These are phyloP conservation scores for Nepenthes gracilis DNA, from an alignment of 148 eudicot species.

Conservation along the genomic window DNA sequence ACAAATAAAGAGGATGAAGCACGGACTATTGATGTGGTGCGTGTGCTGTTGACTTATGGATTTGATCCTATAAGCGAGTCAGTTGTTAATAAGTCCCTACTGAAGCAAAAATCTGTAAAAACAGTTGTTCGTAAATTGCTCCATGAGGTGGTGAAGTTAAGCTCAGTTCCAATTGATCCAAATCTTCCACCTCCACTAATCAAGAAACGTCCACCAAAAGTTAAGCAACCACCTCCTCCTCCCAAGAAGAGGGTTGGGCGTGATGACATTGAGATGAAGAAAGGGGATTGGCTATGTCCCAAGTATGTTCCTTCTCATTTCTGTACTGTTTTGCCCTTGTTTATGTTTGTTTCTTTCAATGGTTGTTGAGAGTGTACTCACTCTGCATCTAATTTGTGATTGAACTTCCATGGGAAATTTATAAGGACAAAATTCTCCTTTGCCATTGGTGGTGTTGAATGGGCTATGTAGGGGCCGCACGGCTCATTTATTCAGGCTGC, in stretches of 20 bases:
- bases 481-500: too few species aligned
- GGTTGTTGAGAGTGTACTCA: too few species aligned
- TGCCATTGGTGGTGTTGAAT: too few species aligned
- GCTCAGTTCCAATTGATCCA: slow-evolving; percentile 96
- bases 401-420: too few species aligned
- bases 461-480: too few species aligned
- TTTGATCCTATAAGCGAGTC: slow-evolving; percentile 70
- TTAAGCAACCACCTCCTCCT: slow-evolving; percentile 95
- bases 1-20: slow-evolving; percentile 97
- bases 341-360: not conserved
- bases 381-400: too few species aligned
- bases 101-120: slow-evolving; percentile 69
- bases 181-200: slow-evolving; percentile 89
- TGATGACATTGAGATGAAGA: slow-evolving; percentile 91
- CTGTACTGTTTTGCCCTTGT: not conserved
- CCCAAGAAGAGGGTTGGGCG: slow-evolving; percentile 87
- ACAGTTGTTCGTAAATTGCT: slow-evolving; percentile 64
- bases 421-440: too few species aligned
- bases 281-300: slow-evolving; percentile 95
- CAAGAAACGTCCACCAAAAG: slow-evolving; percentile 81
- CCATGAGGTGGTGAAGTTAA: slow-evolving; percentile 73
- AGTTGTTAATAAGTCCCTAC: slow-evolving; percentile 56
- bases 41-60: slow-evolving; percentile 74
- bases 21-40: slow-evolving; percentile 79
- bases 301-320: slow-evolving; percentile 47